Evolutionary conservation across 352 stramenopile species (phyloP), one percentile per base, ranked within the genome.

Genomic region (Phytophthora europaea): DNA sequence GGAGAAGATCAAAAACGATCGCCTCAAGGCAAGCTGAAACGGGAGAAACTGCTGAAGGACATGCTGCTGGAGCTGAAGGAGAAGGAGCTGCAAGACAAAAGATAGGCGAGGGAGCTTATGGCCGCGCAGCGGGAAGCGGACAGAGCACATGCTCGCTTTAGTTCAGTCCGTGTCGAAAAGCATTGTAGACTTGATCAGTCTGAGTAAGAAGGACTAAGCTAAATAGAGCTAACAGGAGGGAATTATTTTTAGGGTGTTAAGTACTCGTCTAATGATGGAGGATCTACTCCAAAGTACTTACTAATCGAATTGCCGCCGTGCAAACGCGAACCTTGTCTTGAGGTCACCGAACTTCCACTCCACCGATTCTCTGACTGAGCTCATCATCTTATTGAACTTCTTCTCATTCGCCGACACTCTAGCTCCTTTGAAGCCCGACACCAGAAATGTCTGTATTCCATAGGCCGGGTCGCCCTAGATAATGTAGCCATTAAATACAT

Each of bases 391-490:
- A 38, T 61, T 68, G 51, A 61, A 68, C 22, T 36, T 4, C 26
- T 61, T 52, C 22, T 68, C 50, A 9, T 61, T 40, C 16, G 15
- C 16, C 3, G 50, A 38, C 20, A 61, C 50, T 28, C 51, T 40
- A 20, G 33, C 20, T 0, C 51, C 36, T 34, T 68, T 68, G 23
- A 61, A 55, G 0, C 64, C 55, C 1, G 45, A 65, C 13, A 65
- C 63, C 1, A 70, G 12, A 38, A 64, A 52, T 9, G n/a, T 4
- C 6, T 63, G 53, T 13, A 67, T 52, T 18, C 48, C 58, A 15
- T 73, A 73, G 0, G 66, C 66, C 1, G 66, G 66, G 40, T 67
- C 66, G 1, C 51, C 26, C 20, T 63, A 67, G 6, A 73, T 15
- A 22, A 63, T 20, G 28, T 57, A 57, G 15, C 40, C 65, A 50